These are phyloP conservation scores for Asterochloris sp. DNA, from an alignment of 139 green algal species.

Conservation along the genomic window DNA sequence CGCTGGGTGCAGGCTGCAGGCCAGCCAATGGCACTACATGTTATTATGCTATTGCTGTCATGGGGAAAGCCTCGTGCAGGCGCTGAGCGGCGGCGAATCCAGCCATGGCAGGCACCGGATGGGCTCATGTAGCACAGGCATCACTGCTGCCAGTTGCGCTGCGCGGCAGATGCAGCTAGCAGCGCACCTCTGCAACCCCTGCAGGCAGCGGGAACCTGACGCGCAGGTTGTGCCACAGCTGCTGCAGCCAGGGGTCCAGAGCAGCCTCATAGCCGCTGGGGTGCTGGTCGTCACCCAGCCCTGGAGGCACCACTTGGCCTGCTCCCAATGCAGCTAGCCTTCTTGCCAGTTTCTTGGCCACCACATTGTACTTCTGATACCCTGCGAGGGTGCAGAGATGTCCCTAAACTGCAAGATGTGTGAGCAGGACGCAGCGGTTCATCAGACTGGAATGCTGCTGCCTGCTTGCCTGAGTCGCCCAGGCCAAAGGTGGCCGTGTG, in stretches of 20 bases:
- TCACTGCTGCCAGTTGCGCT: neutral
- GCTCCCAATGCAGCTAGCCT: constrained; percentile 82
- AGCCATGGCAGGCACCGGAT: no score
- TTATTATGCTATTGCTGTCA: no score
- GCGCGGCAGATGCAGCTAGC: neutral
- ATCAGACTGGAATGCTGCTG: neutral
- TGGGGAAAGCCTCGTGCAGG: no score
- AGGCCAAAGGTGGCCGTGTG: constrained; percentile 89
- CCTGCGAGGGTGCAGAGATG: constrained; percentile 19
- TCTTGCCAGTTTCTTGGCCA: constrained; percentile 86
- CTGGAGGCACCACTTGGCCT: constrained; percentile 48
- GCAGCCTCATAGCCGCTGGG: constrained; percentile 79
- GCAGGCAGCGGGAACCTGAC: constrained; percentile 41
- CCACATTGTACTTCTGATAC: constrained; percentile 92
- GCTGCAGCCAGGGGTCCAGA: constrained; percentile 83
- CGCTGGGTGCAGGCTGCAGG: constrained; percentile 43
- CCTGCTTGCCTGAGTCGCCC: constrained; percentile 71
- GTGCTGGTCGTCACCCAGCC: constrained; percentile 89
- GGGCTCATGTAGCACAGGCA: neutral
- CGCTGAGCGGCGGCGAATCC: no score
- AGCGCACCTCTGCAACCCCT: constrained; percentile 33
- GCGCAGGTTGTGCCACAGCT: constrained; percentile 68
- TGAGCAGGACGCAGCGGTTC: neutral
- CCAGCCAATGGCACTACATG: neutral
- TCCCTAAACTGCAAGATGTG: neutral